A percentile compares a stretch with the other conserved stretches of the same genome.
phyloP scores from a whole-genome alignment of 148 eudicot species.

The Cornus kousa region DNA sequence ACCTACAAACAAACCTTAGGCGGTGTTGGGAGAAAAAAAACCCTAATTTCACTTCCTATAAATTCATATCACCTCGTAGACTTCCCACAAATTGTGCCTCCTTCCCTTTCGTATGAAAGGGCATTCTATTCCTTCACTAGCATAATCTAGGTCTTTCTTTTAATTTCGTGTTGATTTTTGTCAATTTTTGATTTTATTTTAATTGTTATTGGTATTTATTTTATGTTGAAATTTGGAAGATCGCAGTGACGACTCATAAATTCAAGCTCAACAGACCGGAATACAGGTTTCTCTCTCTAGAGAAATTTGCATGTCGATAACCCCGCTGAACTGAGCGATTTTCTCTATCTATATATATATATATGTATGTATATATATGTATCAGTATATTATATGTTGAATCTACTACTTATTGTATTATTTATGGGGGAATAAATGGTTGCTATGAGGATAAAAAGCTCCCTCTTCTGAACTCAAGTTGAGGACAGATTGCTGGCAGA shows the following conservation, averaged over 20 bases:
- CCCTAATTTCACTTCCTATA: neutral
- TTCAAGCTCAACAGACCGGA: conserved; percentile 96
- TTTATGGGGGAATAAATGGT: conserved; percentile 1
- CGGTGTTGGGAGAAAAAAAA: too few species aligned
- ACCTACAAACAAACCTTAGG: neutral
- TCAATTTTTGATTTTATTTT: neutral
- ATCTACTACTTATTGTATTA: too few species aligned
- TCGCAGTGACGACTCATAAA: conserved; percentile 59
- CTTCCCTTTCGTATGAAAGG: neutral
- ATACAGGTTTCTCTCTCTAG: conserved; percentile 31
- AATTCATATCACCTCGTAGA: neutral
- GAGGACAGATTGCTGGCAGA: conserved; percentile 22
- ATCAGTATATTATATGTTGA: neutral
- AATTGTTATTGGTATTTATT: neutral
- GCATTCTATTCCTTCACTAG: too few species aligned
- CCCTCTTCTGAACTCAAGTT: conserved; percentile 20
- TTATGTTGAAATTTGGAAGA: neutral
- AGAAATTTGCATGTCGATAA: conserved; percentile 23
- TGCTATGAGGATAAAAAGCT: conserved; percentile 34
- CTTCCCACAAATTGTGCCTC: neutral
- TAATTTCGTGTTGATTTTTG: neutral
- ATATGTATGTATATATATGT: neutral
- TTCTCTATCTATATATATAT: neutral
- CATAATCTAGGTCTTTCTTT: too few species aligned
- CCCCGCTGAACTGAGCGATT: conserved; percentile 22